phyloP scores from a whole-genome alignment of 2,329 filamentous ascomycete species.

The Colletotrichum falcatum region DNA sequence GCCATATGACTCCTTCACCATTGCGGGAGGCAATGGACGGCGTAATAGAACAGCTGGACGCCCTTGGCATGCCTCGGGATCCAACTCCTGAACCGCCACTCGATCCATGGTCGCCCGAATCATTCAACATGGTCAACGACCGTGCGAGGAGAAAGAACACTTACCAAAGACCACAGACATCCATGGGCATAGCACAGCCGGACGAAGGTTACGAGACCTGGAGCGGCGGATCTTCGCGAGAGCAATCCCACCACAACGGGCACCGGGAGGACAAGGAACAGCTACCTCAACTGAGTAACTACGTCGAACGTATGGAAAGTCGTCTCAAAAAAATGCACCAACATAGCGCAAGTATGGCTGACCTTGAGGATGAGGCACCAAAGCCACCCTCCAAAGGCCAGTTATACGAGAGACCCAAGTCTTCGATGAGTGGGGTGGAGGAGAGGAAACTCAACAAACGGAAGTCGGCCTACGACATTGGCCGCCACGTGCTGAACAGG shows the following conservation, averaged over 20 bases:
- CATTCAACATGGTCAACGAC: conserved; percentile 72
- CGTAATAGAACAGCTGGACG: conserved; percentile 94
- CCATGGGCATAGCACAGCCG: conserved; percentile 74
- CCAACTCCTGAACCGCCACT: conserved; percentile 67
- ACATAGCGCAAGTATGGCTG: conserved; percentile 61
- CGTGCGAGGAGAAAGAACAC: conserved; percentile 52
- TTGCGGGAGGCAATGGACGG: conserved; percentile 96
- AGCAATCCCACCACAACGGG: conserved; percentile 56
- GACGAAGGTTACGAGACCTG: conserved; percentile 73
- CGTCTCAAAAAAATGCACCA: conserved; percentile 79
- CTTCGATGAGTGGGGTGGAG: conserved; percentile 62
- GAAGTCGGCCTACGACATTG: conserved; percentile 84
- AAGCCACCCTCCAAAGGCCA: conserved; percentile 72
- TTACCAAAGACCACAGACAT: conserved; percentile 73
- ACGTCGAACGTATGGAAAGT: conserved; percentile 92
- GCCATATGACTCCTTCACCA: conserved; percentile 87
- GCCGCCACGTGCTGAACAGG: conserved; percentile 75
- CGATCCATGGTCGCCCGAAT: conserved; percentile 92
- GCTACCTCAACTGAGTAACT: conserved; percentile 82
- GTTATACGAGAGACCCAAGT: conserved; percentile 67
- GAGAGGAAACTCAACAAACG: conserved; percentile 68
- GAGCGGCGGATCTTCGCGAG: conserved; percentile 65
- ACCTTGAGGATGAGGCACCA: conserved; percentile 64
- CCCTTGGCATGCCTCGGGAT: conserved; percentile 76
- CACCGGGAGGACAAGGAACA: conserved; percentile 62